Evolutionary conservation across 2,329 filamentous ascomycete species (phyloP).

Genomic region (Sarocladium oryzae): DNA sequence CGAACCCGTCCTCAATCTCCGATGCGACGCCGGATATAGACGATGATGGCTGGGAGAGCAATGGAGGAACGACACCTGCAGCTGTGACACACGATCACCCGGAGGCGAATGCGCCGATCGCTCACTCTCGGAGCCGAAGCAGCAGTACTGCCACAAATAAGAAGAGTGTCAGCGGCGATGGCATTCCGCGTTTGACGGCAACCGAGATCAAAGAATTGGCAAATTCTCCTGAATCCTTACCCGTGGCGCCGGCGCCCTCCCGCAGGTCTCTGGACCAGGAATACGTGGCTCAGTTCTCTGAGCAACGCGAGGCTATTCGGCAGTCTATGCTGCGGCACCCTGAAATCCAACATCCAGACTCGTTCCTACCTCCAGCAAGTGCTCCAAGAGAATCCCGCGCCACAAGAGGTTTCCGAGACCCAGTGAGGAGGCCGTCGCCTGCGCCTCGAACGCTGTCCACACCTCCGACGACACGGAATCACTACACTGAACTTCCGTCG

Average conservation of each 20-base stretch:
- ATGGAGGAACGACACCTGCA: conserved; percentile 6
- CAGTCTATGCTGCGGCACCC: conserved; percentile 23
- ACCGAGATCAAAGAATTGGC: conserved; percentile 53
- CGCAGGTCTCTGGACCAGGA: conserved; percentile 34
- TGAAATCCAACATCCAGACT: conserved; percentile 14
- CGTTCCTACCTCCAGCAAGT: conserved; percentile 17
- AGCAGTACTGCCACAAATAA: conserved; percentile 25
- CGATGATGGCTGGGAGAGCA: conserved; percentile 1
- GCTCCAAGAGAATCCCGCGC: conserved; percentile 17
- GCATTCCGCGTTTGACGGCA: conserved; percentile 48
- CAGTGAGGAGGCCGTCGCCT: conserved; percentile 26
- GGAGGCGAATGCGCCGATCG: background rate
- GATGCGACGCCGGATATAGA: conserved; percentile 14
- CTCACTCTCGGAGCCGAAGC: conserved; percentile 16
- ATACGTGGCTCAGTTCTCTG: conserved; percentile 19
- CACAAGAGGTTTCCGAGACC: conserved; percentile 14
- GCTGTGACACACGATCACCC: conserved; percentile 8
- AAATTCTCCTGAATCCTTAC: conserved; percentile 50
- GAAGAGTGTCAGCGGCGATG: conserved; percentile 23
- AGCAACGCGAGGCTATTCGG: conserved; percentile 24
- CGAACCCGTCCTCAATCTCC: conserved; percentile 24
- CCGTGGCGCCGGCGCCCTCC: conserved; percentile 35
- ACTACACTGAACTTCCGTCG: conserved; percentile 20
- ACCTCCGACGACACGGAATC: conserved; percentile 40
- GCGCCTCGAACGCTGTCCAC: conserved; percentile 43